These are phyloP conservation scores for Botrytis fabae DNA, from an alignment of 2,329 filamentous ascomycete genomes.

Conservation along the genomic window DNA sequence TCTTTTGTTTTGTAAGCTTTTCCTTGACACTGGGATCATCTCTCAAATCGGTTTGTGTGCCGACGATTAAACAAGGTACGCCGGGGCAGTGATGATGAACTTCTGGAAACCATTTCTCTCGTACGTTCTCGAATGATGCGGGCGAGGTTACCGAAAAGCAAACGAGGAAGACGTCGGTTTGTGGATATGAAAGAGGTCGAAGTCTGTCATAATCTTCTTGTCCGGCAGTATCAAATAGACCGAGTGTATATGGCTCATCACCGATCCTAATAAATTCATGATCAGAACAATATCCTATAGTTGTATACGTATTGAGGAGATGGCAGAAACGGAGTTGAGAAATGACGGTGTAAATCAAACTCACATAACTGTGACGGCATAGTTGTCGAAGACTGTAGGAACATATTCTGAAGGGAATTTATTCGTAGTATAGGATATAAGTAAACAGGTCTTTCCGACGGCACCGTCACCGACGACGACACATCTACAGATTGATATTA, in stretches of 20 bases:
- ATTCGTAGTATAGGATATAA: slow-evolving; percentile 99
- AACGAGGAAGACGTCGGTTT: slow-evolving; percentile 98
- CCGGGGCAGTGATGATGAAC: slow-evolving; percentile 98
- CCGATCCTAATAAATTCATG: slow-evolving; percentile 71
- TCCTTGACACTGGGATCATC: slow-evolving; percentile 85
- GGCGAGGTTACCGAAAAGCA: slow-evolving; percentile 98
- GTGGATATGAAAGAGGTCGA: slow-evolving; percentile 93
- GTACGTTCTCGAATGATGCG: slow-evolving; percentile 97
- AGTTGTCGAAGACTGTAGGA: slow-evolving; percentile 98
- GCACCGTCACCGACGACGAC: slow-evolving; percentile 99
- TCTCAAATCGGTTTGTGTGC: slow-evolving; percentile 93
- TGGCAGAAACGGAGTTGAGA: not conserved
- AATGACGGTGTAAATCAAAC: slow-evolving; percentile 44
- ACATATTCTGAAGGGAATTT: slow-evolving; percentile 99
- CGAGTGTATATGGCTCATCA: slow-evolving; percentile 96
- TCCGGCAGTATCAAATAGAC: slow-evolving; percentile 96
- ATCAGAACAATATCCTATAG: slow-evolving; percentile 24
- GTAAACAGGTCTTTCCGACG: slow-evolving; percentile 96
- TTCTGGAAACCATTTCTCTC: slow-evolving; percentile 98
- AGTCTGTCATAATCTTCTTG: slow-evolving; percentile 99
- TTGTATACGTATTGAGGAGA: not conserved
- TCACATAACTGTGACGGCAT: slow-evolving; percentile 99
- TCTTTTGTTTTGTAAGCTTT: slow-evolving; percentile 94
- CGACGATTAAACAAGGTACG: slow-evolving; percentile 95
- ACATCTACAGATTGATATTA: slow-evolving; percentile 61